A percentile compares a stretch with the other conserved stretches of the same genome.
Conservation (phyloP, 306 rosid genomes). For the Cyclanthera cordifolia region DNA sequence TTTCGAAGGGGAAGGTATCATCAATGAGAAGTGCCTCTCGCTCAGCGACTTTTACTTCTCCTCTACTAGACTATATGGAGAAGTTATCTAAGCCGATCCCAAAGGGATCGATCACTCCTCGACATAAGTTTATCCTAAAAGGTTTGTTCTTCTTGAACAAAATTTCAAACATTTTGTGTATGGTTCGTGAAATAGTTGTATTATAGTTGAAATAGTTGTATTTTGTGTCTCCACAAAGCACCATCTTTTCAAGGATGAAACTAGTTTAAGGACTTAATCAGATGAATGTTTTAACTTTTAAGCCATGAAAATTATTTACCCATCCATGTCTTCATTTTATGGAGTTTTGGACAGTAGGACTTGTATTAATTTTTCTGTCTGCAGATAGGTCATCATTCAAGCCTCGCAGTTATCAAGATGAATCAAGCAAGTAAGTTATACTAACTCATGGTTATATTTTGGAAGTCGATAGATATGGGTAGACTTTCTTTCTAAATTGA, state of each 20-base stretch:
- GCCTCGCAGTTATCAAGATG: constrained; percentile 49
- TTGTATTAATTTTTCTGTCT: not conserved
- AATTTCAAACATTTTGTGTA: constrained; percentile 6
- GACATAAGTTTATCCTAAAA: constrained; percentile 24
- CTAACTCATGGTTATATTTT: not conserved
- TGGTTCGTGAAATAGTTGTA: not conserved
- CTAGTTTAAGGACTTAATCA: not conserved
- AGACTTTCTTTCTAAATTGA: not conserved
- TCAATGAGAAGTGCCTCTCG: constrained; percentile 52
- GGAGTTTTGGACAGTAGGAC: not conserved
- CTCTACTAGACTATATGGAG: constrained; percentile 35
- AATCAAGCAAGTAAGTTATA: constrained; percentile 31
- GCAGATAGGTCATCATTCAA: constrained; percentile 43
- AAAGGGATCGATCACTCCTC: constrained; percentile 23
- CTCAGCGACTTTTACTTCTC: constrained; percentile 51
- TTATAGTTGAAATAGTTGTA: no score
- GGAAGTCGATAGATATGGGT: not conserved
- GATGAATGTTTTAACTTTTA: not conserved
- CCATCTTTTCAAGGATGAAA: not conserved
- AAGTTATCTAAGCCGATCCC: constrained; percentile 14
- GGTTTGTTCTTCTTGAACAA: constrained; percentile 30
- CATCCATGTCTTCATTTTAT: not conserved
- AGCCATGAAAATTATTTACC: not conserved
- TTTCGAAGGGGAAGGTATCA: constrained; percentile 67
- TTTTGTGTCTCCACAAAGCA: not conserved